Base-by-base conservation (phyloP, 2,329 filamentous ascomycete genomes). In the Zalaria sp. region DNA sequence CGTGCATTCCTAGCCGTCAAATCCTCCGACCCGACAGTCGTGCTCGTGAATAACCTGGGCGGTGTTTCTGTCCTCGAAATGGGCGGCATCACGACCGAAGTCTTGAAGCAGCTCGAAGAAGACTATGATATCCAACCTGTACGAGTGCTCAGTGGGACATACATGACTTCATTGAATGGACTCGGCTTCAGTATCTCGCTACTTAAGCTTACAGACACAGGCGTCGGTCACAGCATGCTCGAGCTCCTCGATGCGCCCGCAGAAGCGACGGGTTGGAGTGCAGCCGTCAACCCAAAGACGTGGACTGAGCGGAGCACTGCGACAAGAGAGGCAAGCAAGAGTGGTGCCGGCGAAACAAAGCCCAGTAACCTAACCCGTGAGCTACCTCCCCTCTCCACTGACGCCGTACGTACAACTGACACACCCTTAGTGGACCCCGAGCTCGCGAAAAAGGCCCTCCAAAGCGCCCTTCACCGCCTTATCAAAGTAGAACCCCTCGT, bases 21-120 rank as follows among this genome's bases (percentile, higher is more conserved):
- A 38, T 64, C 68, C n/a, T 61, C 61, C 5, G 78, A 81, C 43
- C 64, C 79, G 41, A 72, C 80, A 0, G 78, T 85, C 5, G 61
- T 87, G 37, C 59, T 87, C 46, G 66, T 87, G 48, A 87, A 87
- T 61, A 87, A 87, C 57, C 69, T 87, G 1, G 83, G 80, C 36
- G 80, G 81, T 10, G 76, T 87, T 29, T 83, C 78, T 53, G 72
- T 74, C 26, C 67, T 88, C 28, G 83, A 87, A 57, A 60, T 87
- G 51, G 78, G 79, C 38, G 82, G 77, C 18, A 81, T 87, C 52
- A 77, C 79, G 2, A 68, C 73, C n/a, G 79, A 83, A 56, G 72
- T 81, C 5, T 66, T 76, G 4, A 64, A 67, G 35, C 79, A 82
- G 53, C 62, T 84, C 35, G 66, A 70, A 44, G 63, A 62, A 28